Conservation (phyloP, 2,329 filamentous ascomycete species). For the Dactylellina sp. region DNA sequence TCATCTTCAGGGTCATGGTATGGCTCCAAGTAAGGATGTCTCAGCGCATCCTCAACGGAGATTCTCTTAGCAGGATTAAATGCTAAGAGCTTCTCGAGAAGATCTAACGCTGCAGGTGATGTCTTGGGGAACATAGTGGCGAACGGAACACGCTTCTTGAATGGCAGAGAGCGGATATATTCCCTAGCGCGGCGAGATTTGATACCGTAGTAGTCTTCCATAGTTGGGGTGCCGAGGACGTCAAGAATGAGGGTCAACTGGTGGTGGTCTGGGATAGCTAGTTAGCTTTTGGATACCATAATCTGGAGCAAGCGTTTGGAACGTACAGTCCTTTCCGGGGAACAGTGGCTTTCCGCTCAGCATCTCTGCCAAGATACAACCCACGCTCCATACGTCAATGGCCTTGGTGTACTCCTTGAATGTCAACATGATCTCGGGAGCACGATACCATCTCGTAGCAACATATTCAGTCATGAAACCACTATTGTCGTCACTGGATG, state of each 20-base stretch:
- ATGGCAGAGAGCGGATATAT: conserved; percentile 96
- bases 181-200: conserved; percentile 96
- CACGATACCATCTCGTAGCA: conserved; percentile 97
- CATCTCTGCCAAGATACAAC: conserved; percentile 98
- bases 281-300: conserved; percentile 24
- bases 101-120: conserved; percentile 93
- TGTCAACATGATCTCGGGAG: conserved; percentile 99
- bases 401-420: conserved; percentile 99
- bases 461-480: conserved; percentile 99
- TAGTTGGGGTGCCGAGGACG: conserved; percentile 95
- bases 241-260: conserved; percentile 97
- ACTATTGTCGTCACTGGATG: conserved; percentile 98
- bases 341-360: conserved; percentile 97
- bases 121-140: conserved; percentile 97
- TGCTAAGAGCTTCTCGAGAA: conserved; percentile 93
- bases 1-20: conserved; percentile 99
- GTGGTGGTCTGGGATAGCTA: conserved; percentile 80
- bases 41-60: conserved; percentile 94
- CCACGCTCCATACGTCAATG: conserved; percentile 99
- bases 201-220: conserved; percentile 99
- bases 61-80: conserved; percentile 99
- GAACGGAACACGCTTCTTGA: conserved; percentile 99
- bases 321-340: conserved; percentile 96
- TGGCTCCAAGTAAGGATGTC: conserved; percentile 97
- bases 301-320: neutral